Conservation (phyloP, 1,284 basidiomycete genomes). For the Hypsizygus ulmarius region DNA sequence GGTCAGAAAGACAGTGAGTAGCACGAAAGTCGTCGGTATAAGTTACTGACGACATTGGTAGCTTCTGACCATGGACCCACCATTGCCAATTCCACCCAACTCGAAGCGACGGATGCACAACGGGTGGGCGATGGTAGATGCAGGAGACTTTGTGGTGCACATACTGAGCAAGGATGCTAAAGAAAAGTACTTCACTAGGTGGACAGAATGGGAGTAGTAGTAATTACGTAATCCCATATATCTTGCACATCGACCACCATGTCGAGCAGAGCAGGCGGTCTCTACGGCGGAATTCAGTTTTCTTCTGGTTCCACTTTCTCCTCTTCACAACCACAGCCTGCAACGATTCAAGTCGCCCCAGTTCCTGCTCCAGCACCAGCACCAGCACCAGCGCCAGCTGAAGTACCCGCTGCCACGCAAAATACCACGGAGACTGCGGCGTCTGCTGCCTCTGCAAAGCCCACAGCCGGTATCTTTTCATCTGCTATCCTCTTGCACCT, state of each 20-base stretch:
- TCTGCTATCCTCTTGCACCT: conserved; percentile 37
- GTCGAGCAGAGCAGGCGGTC: conserved; percentile 73
- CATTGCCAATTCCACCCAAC: conserved; percentile 58
- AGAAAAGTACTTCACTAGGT: conserved; percentile 57
- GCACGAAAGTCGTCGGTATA: conserved; percentile 6
- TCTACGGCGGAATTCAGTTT: conserved; percentile 81
- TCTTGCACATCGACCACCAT: conserved; percentile 36
- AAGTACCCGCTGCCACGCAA: conserved; percentile 21
- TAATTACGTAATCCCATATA: conserved; percentile 16
- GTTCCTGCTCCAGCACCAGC: conserved; percentile 20
- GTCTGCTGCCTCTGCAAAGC: conserved; percentile 50
- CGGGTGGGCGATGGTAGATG: conserved; percentile 82
- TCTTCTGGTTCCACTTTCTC: conserved; percentile 57
- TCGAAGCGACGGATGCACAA: conserved; percentile 54
- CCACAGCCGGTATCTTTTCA: conserved; percentile 76
- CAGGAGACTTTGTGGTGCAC: conserved; percentile 74
- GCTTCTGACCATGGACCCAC: conserved; percentile 54
- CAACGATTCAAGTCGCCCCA: conserved; percentile 12
- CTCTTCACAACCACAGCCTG: conserved; percentile 28
- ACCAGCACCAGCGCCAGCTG: conserved; percentile 8
- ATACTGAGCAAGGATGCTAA: conserved; percentile 60
- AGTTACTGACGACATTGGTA: conserved; percentile 23
- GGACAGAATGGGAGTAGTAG: conserved; percentile 10
- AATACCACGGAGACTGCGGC: conserved; percentile 22
- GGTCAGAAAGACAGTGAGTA: conserved; percentile 62